Evolutionary conservation across 129 eudicot genomes (phyloP).

Genomic region (Flaveria brownii): DNA sequence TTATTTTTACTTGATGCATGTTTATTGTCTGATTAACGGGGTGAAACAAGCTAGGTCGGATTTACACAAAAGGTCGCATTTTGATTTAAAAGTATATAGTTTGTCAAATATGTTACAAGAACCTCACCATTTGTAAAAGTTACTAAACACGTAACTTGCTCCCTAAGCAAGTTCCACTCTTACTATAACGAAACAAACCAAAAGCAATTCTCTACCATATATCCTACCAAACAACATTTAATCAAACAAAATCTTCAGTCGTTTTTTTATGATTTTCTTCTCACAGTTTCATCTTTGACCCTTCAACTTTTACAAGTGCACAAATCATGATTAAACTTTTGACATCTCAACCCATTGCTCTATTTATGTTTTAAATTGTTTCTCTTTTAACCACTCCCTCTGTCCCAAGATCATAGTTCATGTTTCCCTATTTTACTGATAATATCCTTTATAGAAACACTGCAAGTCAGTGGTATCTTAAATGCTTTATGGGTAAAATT

Average conservation of each 20-base stretch:
- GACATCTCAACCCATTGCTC: background rate
- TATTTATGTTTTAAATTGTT: background rate
- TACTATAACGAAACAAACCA: too few relatives aligned
- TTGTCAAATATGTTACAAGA: background rate
- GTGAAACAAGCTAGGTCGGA: background rate
- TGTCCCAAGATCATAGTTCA: background rate
- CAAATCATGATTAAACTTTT: too few relatives aligned
- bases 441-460: background rate
- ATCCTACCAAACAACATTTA: too few relatives aligned
- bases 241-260: too few relatives aligned
- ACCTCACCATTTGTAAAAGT: background rate
- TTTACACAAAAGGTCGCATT: background rate
- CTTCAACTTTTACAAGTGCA: too few relatives aligned
- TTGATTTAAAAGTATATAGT: background rate
- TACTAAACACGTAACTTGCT: too few relatives aligned
- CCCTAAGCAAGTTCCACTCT: too few relatives aligned
- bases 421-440: background rate
- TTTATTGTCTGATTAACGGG: background rate
- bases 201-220: too few relatives aligned
- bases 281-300: too few relatives aligned
- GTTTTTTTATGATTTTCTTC: too few relatives aligned
- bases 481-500: background rate
- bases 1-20: background rate
- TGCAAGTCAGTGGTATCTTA: background rate
- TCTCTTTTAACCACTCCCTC: background rate